Conservation (phyloP, 257 asterid genomes). For the Paulownia fortunei region DNA sequence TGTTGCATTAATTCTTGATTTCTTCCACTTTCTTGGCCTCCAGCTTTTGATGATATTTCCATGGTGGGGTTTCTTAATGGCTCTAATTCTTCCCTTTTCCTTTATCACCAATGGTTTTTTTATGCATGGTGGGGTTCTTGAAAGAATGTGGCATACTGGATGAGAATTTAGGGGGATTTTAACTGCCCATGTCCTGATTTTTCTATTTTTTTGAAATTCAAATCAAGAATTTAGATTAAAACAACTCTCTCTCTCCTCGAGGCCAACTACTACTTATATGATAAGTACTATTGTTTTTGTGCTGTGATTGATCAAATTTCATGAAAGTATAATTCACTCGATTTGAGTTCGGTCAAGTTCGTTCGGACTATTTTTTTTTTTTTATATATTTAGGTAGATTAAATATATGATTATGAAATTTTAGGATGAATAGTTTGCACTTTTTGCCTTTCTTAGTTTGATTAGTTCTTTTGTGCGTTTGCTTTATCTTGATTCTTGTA, state of each 20-base stretch:
- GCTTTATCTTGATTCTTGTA: not conserved
- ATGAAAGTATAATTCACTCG: no score
- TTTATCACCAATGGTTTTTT: not conserved
- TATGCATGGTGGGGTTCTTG: not conserved
- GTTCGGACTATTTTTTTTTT: no score
- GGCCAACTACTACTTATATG: no score
- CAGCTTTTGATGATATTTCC: constrained; percentile 34
- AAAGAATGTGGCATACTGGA: not conserved
- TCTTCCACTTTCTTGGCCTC: constrained; percentile 20
- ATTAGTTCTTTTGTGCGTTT: not conserved
- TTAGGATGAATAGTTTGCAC: not conserved
- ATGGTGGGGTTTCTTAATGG: constrained; percentile 19
- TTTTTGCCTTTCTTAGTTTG: not conserved
- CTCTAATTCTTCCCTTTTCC: not conserved
- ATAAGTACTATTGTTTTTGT: no score
- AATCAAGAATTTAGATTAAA: not conserved
- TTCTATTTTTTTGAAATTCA: constrained; percentile 21
- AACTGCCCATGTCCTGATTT: constrained; percentile 29
- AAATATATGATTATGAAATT: not conserved
- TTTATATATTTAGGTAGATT: no score
- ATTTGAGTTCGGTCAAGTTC: no score
- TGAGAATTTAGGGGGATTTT: constrained; percentile 1
- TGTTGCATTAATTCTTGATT: constrained; percentile 30
- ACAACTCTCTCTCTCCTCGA: no score
- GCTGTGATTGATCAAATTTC: no score